Conservation (phyloP, 176 grass and related monocot species). For the Aechmea fasciata region DNA sequence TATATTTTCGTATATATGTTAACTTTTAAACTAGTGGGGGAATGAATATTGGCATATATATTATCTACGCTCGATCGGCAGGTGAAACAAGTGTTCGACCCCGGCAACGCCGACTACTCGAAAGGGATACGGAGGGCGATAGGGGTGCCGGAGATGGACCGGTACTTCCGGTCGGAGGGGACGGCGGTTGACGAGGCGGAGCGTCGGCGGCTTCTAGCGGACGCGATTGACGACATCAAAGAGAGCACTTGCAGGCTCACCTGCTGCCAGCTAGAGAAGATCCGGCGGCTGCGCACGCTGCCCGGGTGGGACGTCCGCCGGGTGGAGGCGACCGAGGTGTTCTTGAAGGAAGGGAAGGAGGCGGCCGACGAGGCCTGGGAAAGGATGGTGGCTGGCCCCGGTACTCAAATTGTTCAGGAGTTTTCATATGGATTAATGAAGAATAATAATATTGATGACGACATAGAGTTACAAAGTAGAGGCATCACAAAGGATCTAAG, state of each 20-base stretch:
- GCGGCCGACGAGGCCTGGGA: neutral
- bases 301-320: conserved; percentile 28
- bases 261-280: conserved; percentile 36
- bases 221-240: conserved; percentile 33
- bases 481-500: too few species aligned
- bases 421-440: too few species aligned
- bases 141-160: conserved; percentile 39
- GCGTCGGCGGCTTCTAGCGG: conserved; percentile 11
- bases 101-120: conserved; percentile 22
- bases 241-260: conserved; percentile 39
- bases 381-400: neutral
- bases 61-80: neutral
- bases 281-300: conserved; percentile 19
- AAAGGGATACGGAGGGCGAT: conserved; percentile 28
- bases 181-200: neutral
- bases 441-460: too few species aligned
- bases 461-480: too few species aligned
- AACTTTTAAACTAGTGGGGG: too few species aligned
- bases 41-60: too few species aligned
- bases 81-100: conserved; percentile 5
- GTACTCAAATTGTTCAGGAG: too few species aligned
- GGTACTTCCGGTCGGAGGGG: conserved; percentile 21
- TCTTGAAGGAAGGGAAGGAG: conserved; percentile 7
- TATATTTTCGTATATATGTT: too few species aligned
- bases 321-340: conserved; percentile 32